Evolutionary conservation across 495 filamentous ascomycete genomes (phyloP).

Genomic region (Pyrenula massariospora): DNA sequence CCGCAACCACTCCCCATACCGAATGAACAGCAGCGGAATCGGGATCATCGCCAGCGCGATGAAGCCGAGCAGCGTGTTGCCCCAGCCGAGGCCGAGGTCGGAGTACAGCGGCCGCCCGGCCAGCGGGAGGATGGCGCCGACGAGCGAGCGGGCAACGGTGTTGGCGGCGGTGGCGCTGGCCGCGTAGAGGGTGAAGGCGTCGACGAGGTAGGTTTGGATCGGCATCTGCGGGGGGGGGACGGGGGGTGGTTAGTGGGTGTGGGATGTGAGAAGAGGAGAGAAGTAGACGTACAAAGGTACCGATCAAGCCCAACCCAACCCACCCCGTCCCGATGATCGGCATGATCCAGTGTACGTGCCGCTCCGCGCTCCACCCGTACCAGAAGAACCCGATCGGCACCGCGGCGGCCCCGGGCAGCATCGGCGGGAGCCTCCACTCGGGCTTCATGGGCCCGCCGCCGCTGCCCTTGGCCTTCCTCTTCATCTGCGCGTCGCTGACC

Average conservation of each 20-base stretch:
- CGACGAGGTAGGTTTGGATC: constrained; percentile 63
- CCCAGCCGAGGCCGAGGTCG: constrained; percentile 47
- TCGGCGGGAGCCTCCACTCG: constrained; percentile 52
- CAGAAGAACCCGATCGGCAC: constrained; percentile 47
- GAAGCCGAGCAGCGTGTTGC: constrained; percentile 50
- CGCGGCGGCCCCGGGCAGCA: constrained; percentile 43
- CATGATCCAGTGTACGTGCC: constrained; percentile 37
- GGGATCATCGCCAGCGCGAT: constrained; percentile 40
- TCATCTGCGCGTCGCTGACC: constrained; percentile 20
- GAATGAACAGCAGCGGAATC: constrained; percentile 51
- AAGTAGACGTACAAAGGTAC: constrained; percentile 28
- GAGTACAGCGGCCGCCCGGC: constrained; percentile 58
- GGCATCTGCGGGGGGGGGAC: constrained; percentile 30
- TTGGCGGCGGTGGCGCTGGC: constrained; percentile 60
- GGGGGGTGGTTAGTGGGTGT: too few relatives aligned
- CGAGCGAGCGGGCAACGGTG: constrained; percentile 52
- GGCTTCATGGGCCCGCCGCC: constrained; percentile 21
- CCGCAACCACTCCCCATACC: constrained; percentile 40
- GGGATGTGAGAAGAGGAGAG: neutral
- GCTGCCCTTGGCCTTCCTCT: constrained; percentile 5
- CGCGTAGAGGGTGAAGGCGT: constrained; percentile 62
- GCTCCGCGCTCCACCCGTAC: constrained; percentile 52
- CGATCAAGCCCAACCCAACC: constrained; percentile 42
- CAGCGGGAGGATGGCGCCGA: constrained; percentile 66
- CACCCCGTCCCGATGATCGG: constrained; percentile 29